Conservation (phyloP, 83 land plant species). For the Picea mariana region DNA sequence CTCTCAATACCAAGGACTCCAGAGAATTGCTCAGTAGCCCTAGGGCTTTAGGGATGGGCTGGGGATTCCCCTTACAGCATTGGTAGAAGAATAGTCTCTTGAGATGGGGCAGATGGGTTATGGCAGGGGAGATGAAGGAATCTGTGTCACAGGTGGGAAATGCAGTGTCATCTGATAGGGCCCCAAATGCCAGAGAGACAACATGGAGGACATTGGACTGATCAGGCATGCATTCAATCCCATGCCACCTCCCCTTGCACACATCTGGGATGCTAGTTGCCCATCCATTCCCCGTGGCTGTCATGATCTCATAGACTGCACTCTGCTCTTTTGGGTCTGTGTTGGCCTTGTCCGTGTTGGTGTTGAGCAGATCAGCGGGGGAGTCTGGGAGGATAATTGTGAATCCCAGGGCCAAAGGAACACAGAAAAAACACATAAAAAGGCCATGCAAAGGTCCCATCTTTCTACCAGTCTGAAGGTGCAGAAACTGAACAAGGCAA, state of each 20-base stretch:
- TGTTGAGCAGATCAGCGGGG: conserved; percentile 33
- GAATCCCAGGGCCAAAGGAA: too few species aligned
- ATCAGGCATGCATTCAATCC: conserved; percentile 84
- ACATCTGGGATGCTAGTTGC: conserved; percentile 67
- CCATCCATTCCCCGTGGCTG: conserved; percentile 70
- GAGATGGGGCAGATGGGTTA: conserved; percentile 59
- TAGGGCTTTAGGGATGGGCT: conserved; percentile 66
- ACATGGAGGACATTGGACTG: conserved; percentile 56
- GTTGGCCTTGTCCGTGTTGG: conserved; percentile 36
- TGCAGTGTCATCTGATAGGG: conserved; percentile 87
- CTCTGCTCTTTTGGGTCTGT: conserved; percentile 49
- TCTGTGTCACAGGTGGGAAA: conserved; percentile 68
- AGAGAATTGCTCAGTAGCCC: conserved; percentile 53
- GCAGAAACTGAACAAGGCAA: too few species aligned
- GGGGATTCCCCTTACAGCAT: conserved; percentile 66
- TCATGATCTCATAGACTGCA: conserved; percentile 70
- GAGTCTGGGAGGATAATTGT: conserved; percentile 3
- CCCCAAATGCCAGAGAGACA: conserved; percentile 80
- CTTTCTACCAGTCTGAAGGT: too few species aligned
- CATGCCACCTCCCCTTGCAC: conserved; percentile 81
- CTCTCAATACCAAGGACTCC: conserved; percentile 69
- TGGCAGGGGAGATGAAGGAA: conserved; percentile 55
- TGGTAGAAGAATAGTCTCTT: conserved; percentile 73
- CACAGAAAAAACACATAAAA: too few species aligned
- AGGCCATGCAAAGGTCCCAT: too few species aligned